A percentile compares a stretch with the other conserved stretches of the same genome.
Evolutionary conservation across 768 basidiomycete genomes (phyloP).

Genomic region (Cyclocybe aegerita): DNA sequence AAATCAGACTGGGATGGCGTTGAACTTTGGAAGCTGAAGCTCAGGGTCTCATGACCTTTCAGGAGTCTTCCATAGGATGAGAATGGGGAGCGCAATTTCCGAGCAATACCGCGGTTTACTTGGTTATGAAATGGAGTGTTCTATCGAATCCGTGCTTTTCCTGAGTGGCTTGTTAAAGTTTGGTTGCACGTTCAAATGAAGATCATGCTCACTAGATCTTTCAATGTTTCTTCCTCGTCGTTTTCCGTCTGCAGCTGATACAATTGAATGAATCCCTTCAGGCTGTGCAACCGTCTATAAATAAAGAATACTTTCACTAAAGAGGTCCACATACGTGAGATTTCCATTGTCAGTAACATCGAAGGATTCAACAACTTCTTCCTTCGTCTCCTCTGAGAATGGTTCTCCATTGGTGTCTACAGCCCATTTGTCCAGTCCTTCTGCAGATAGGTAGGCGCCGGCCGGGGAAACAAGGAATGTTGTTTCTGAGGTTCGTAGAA

Average conservation of each 20-base stretch:
- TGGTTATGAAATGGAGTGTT: slow-evolving; percentile 42
- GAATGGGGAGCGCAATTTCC: background rate
- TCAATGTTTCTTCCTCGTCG: slow-evolving; percentile 84
- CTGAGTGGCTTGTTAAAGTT: slow-evolving; percentile 33
- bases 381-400: slow-evolving; percentile 75
- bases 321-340: slow-evolving; percentile 59
- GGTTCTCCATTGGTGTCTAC: slow-evolving; percentile 79
- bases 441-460: slow-evolving; percentile 54
- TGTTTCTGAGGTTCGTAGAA: slow-evolving; percentile 5
- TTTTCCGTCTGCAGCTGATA: slow-evolving; percentile 86
- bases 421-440: slow-evolving; percentile 75
- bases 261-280: slow-evolving; percentile 80
- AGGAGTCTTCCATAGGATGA: background rate
- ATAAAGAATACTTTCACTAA: slow-evolving; percentile 31
- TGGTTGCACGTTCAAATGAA: background rate
- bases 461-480: slow-evolving; percentile 47
- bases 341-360: slow-evolving; percentile 71
- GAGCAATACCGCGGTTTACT: background rate
- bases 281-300: slow-evolving; percentile 40
- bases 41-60: slow-evolving; percentile 16
- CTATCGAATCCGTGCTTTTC: slow-evolving; percentile 78
- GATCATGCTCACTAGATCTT: slow-evolving; percentile 59
- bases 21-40: slow-evolving; percentile 71
- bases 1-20: slow-evolving; percentile 77
- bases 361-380: slow-evolving; percentile 73